A percentile compares a stretch with the other conserved stretches of the same genome.
Evolutionary conservation across 2,329 filamentous ascomycete species (phyloP).

Genomic region (Onygenales sp.): DNA sequence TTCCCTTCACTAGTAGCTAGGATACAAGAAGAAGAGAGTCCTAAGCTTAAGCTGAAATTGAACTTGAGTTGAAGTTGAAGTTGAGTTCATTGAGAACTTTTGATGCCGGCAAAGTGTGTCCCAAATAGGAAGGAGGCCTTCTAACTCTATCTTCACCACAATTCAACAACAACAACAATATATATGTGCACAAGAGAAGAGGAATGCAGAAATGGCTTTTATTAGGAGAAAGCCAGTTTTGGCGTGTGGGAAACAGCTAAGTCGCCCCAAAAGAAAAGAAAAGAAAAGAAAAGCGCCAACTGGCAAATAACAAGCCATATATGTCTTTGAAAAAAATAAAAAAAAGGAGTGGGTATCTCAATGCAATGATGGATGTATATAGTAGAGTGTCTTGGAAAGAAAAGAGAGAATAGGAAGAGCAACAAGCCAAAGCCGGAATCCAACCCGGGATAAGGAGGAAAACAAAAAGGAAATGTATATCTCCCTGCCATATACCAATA

Average conservation of each 20-base stretch:
- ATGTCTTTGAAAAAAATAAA: not conserved
- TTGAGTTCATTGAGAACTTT: no score
- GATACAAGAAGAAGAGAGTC: no score
- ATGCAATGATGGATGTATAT: not conserved
- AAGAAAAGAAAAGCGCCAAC: not conserved
- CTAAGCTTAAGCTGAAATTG: no score
- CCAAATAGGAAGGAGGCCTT: no score
- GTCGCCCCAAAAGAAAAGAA: not conserved
- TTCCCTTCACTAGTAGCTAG: no score
- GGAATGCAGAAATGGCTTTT: not conserved
- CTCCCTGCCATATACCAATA: not conserved
- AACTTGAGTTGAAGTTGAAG: no score
- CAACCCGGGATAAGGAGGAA: not conserved
- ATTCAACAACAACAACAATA: no score
- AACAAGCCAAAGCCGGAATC: not conserved
- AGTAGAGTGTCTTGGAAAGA: no score
- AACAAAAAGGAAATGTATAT: not conserved
- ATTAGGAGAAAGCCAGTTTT: not conserved
- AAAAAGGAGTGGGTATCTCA: constrained; percentile 3
- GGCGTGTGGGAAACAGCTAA: not conserved
- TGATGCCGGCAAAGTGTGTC: no score
- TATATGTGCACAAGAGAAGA: not conserved
- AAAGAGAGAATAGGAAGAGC: not conserved
- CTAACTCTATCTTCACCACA: no score
- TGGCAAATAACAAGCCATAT: not conserved